Percentiles rank a stretch among this genome's conserved stretches.
Conservation (phyloP, 306 rosid species). For the Cucurbita argyrosperma region DNA sequence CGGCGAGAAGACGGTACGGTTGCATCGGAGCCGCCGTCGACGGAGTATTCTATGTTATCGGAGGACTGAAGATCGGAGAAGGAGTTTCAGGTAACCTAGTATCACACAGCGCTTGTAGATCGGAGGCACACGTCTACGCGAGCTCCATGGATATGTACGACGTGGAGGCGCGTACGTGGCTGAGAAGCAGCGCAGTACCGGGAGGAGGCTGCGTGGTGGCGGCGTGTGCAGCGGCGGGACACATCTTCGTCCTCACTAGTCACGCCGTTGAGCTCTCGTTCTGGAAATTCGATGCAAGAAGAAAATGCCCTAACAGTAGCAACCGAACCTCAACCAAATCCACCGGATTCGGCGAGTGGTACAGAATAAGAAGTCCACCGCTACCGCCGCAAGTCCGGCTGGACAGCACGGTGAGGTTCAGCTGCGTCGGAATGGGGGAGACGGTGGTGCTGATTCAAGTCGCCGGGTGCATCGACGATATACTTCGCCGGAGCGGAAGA, state of each 20-base stretch:
- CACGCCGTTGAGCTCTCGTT: conserved; percentile 61
- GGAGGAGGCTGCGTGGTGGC: conserved; percentile 70
- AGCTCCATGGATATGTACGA: conserved; percentile 71
- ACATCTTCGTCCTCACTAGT: conserved; percentile 40
- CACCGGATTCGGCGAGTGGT: conserved; percentile 43
- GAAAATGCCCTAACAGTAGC: not conserved
- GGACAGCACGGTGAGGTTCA: conserved; percentile 46
- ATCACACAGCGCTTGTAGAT: conserved; percentile 16
- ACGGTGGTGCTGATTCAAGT: conserved; percentile 44
- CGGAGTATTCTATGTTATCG: conserved; percentile 41
- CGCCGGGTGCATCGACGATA: conserved; percentile 26
- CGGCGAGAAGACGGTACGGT: conserved; percentile 43
- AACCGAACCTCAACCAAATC: not conserved
- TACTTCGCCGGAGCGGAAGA: conserved; percentile 22
- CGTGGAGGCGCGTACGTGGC: conserved; percentile 43
- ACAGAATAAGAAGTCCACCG: conserved; percentile 46
- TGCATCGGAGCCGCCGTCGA: conserved; percentile 52
- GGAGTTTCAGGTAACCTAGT: conserved; percentile 3
- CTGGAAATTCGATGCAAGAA: conserved; percentile 53
- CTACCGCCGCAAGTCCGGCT: conserved; percentile 39
- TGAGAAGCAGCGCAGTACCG: conserved; percentile 41
- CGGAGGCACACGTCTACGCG: conserved; percentile 45
- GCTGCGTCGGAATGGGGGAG: conserved; percentile 43
- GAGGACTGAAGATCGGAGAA: conserved; percentile 49
- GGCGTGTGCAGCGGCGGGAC: conserved; percentile 29